Base-by-base conservation (phyloP, 805 yeast species). In the Yarrowia porcina region DNA sequence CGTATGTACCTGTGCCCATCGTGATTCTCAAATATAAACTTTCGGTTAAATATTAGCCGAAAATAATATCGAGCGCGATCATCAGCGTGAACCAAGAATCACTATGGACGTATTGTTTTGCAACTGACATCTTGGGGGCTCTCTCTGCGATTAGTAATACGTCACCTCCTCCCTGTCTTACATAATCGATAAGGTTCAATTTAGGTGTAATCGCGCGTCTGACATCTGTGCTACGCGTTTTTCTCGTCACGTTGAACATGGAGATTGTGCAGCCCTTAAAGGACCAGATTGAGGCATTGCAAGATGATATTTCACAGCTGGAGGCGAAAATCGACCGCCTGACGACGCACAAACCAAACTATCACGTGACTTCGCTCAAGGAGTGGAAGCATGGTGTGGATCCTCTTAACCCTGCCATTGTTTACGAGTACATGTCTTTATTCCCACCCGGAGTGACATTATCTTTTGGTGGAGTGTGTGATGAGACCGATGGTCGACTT, bases 361-460 rank as follows among this genome's bases (percentile, higher is more conserved):
- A 35, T n/a, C 59, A 52, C 25, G 59, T 52, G n/a, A 33, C 38
- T 8, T 2, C 10, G 6, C 44, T 52, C n/a, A 36, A 13, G 18
- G 44, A 52, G 17, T 52, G 59, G 59, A 17, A 25, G 2, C 59
- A 52, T 8, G 59, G 59, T 2, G 28, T 36, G 8, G 59, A 52
- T 36, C 59, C 59, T 15, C 13, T 52, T 17, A 52, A 52, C 17
- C 44, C 59, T 3, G 32, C 39, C 59, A 52, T 52, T 13, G 59
- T 52, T 18, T 20, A 52, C 44, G 59, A 52, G 23, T 52, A 52
- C 59, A 36, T 52, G 44, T 25, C 32, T 15, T 25, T 52, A 3
- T 52, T 52, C 13, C 59, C 59, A 2, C 36, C 36, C 3, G 59
- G 59, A 8, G 59, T 52, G 10, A 25, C 33, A 15, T 12, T 52